Percentiles rank a stretch among this genome's conserved stretches.
These are phyloP conservation scores for Fusarium paranaense DNA, from an alignment of 2,329 filamentous ascomycete species.

Conservation along the genomic window DNA sequence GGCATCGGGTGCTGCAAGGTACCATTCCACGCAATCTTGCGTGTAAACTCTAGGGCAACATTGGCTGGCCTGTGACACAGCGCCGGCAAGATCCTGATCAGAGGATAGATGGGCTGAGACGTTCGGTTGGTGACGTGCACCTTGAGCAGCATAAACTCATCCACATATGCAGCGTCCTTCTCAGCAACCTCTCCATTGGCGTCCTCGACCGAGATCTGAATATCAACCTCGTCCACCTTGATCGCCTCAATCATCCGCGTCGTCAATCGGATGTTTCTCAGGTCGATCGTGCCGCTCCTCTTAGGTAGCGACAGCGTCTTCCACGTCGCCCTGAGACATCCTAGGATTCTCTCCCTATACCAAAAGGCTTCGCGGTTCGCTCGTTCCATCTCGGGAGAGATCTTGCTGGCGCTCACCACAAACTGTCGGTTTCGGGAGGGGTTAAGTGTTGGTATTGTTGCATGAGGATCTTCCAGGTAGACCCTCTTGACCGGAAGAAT, in stretches of 20 bases:
- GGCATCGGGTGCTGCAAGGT: slow-evolving; percentile 81
- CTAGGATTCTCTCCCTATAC: slow-evolving; percentile 86
- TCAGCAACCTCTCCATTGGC: slow-evolving; percentile 36
- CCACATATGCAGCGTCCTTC: slow-evolving; percentile 49
- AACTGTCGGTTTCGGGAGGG: slow-evolving; percentile 90
- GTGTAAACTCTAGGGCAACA: slow-evolving; percentile 82
- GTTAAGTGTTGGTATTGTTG: slow-evolving; percentile 82
- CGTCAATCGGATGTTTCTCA: slow-evolving; percentile 79
- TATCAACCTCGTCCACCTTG: slow-evolving; percentile 81
- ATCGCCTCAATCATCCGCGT: slow-evolving; percentile 85
- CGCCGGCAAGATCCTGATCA: slow-evolving; percentile 81
- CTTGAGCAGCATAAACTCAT: slow-evolving; percentile 74
- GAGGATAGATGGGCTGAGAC: slow-evolving; percentile 72
- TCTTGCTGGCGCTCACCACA: slow-evolving; percentile 83
- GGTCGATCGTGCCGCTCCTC: slow-evolving; percentile 76
- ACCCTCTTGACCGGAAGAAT: slow-evolving; percentile 81
- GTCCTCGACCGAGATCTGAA: slow-evolving; percentile 68
- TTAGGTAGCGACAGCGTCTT: slow-evolving; percentile 62
- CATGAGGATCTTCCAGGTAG: slow-evolving; percentile 80
- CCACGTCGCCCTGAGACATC: slow-evolving; percentile 79
- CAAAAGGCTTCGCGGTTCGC: slow-evolving; percentile 87
- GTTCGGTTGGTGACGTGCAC: slow-evolving; percentile 83
- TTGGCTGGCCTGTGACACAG: slow-evolving; percentile 78
- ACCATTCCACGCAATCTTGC: slow-evolving; percentile 87
- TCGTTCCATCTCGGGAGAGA: slow-evolving; percentile 83